phyloP scores from a whole-genome alignment of 345 rosid species.

The Salix brachista region DNA sequence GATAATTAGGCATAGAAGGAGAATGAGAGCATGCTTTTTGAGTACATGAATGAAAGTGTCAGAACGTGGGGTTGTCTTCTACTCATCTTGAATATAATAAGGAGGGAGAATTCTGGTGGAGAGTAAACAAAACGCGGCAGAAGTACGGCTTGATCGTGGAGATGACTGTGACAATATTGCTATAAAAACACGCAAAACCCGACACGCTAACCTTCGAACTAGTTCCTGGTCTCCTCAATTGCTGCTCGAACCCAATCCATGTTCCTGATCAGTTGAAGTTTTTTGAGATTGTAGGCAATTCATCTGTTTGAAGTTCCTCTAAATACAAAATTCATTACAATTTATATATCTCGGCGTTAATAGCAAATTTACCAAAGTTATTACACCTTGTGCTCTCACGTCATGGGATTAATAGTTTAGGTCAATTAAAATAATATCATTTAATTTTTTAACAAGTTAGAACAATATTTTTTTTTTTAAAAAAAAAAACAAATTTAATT shows the following conservation, averaged over 20 bases:
- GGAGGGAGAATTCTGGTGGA: conserved; percentile 12
- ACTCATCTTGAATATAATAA: conserved; percentile 22
- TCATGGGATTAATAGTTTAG: too few species aligned
- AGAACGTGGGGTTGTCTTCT: conserved; percentile 44
- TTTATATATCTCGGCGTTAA: background rate
- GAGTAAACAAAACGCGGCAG: conserved; percentile 10
- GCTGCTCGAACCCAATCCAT: conserved; percentile 25
- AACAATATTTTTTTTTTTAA: too few species aligned
- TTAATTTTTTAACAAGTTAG: too few species aligned
- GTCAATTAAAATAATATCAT: too few species aligned
- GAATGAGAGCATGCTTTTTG: conserved; percentile 9
- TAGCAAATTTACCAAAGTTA: too few species aligned
- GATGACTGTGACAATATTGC: conserved; percentile 23
- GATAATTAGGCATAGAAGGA: conserved; percentile 1
- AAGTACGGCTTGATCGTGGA: conserved; percentile 53
- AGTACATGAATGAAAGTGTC: conserved; percentile 10
- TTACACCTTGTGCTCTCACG: too few species aligned
- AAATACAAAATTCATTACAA: background rate
- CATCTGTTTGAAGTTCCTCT: background rate
- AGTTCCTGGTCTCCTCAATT: conserved; percentile 40
- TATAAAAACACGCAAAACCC: conserved; percentile 9
- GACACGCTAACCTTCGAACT: conserved; percentile 40
- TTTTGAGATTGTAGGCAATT: background rate
- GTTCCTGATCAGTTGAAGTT: conserved; percentile 5
- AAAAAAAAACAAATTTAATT: too few species aligned